phyloP scores from a whole-genome alignment of 2,329 filamentous ascomycete genomes.

The Metarhizium album region DNA sequence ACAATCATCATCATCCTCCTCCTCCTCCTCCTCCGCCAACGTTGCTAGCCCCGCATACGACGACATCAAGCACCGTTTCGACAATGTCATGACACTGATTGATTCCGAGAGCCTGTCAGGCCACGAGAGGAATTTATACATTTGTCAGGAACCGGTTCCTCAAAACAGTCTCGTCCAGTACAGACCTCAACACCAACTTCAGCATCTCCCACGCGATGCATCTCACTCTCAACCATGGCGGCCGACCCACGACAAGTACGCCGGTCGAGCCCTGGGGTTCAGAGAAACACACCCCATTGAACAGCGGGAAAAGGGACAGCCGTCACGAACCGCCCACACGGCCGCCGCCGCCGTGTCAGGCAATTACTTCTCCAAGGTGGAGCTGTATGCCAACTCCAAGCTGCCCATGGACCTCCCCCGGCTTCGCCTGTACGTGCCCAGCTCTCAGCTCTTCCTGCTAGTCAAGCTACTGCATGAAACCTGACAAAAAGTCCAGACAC shows the following conservation, averaged over 20 bases:
- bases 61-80: conserved; percentile 50
- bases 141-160: conserved; percentile 6
- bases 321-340: conserved; percentile 4
- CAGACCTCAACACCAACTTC: neutral
- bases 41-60: conserved; percentile 32
- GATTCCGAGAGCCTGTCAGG: conserved; percentile 48
- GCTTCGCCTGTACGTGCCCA: conserved; percentile 49
- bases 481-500: conserved; percentile 36
- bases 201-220: neutral
- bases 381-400: conserved; percentile 67
- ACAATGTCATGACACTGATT: conserved; percentile 60
- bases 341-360: conserved; percentile 25
- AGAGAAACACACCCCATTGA: neutral
- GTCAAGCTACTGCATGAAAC: neutral
- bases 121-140: conserved; percentile 43
- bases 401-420: conserved; percentile 57
- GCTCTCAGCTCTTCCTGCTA: too few species aligned
- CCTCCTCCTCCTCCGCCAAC: neutral
- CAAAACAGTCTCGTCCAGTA: neutral
- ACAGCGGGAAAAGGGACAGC: neutral
- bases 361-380: conserved; percentile 64
- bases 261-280: neutral
- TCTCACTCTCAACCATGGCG: neutral
- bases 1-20: too few species aligned
- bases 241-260: neutral